phyloP scores from a whole-genome alignment of 2,329 filamentous ascomycete species.

The Gaeumannomyces tritici region DNA sequence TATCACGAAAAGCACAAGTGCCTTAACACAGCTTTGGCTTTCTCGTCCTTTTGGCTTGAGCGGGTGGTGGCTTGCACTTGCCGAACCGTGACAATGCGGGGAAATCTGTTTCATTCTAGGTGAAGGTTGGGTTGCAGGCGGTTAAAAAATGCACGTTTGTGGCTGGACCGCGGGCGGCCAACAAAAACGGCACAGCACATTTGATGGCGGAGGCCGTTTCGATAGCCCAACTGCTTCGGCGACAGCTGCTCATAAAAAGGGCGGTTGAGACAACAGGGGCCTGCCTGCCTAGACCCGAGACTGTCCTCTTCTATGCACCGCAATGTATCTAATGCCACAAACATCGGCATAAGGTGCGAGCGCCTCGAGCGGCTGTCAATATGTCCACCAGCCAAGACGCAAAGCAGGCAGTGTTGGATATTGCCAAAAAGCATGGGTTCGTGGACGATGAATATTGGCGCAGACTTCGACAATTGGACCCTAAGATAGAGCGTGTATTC shows the following conservation, averaged over 20 bases:
- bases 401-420: background rate
- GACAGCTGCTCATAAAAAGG: background rate
- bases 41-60: too few relatives aligned
- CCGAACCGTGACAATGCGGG: too few relatives aligned
- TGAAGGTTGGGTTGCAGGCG: too few relatives aligned
- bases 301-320: background rate
- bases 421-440: background rate
- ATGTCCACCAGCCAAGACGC: background rate
- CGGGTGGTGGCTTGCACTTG: too few relatives aligned
- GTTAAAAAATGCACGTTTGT: too few relatives aligned
- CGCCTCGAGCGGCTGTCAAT: background rate
- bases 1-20: too few relatives aligned
- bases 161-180: too few relatives aligned
- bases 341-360: background rate
- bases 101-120: too few relatives aligned
- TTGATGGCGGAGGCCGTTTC: too few relatives aligned
- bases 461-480: background rate
- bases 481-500: background rate
- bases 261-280: background rate
- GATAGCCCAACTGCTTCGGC: background rate
- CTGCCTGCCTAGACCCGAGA: background rate
- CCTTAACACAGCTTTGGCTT: too few relatives aligned
- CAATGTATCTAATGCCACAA: background rate
- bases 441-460: background rate
- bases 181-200: too few relatives aligned